Conservation (phyloP, 306 rosid species). For the Fagus sylvatica region DNA sequence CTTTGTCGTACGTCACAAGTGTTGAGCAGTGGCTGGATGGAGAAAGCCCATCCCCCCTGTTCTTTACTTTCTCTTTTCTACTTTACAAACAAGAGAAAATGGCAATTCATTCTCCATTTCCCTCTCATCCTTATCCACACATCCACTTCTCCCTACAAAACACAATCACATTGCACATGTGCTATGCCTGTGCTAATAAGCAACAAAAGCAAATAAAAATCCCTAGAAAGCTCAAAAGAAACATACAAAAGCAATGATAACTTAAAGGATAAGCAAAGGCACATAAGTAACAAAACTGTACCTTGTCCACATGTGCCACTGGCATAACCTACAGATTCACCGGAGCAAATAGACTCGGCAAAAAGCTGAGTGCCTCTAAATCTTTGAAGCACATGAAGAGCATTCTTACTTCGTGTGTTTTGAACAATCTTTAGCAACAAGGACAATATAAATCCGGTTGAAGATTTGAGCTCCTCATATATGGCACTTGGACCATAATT, state of each 20-base stretch:
- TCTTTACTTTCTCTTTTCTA: background rate
- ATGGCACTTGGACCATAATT: conserved; percentile 61
- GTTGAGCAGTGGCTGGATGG: background rate
- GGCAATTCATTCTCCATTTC: background rate
- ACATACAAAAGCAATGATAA: conserved; percentile 14
- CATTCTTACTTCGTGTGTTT: conserved; percentile 54
- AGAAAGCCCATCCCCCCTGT: background rate
- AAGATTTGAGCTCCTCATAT: conserved; percentile 80
- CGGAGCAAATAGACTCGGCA: conserved; percentile 72
- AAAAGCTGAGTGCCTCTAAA: conserved; percentile 73
- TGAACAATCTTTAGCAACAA: conserved; percentile 77
- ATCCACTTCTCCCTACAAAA: background rate
- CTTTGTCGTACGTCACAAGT: no score
- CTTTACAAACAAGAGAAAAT: background rate
- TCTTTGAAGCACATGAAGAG: conserved; percentile 84
- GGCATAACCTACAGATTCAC: conserved; percentile 40
- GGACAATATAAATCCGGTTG: conserved; percentile 76
- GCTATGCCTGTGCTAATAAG: background rate
- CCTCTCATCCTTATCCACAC: background rate
- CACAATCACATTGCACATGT: background rate
- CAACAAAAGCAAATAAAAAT: background rate
- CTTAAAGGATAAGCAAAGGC: conserved; percentile 13
- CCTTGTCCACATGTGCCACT: conserved; percentile 55
- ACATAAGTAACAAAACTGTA: conserved; percentile 34
- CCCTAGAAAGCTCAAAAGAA: background rate